Conservation (phyloP, 2,329 filamentous ascomycete species). For the Trichoderma hamatum region DNA sequence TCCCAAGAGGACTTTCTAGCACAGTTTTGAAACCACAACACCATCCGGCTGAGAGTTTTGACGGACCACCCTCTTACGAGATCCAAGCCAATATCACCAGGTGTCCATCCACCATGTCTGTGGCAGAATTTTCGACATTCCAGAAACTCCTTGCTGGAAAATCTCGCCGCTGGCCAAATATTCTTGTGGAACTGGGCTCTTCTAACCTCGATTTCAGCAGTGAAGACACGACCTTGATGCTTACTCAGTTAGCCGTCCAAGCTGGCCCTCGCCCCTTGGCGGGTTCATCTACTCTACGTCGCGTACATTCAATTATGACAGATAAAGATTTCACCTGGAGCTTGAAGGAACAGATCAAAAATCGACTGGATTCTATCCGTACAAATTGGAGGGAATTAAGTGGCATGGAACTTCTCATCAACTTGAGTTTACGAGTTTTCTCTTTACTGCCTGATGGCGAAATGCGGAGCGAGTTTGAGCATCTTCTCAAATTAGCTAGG, state of each 20-base stretch:
- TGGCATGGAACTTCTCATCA: conserved; percentile 61
- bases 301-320: conserved; percentile 52
- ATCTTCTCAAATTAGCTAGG: conserved; percentile 48
- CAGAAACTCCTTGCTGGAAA: conserved; percentile 52
- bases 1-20: conserved; percentile 21
- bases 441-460: conserved; percentile 4
- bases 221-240: conserved; percentile 47
- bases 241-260: conserved; percentile 58
- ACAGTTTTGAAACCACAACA: conserved; percentile 4
- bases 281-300: conserved; percentile 41
- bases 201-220: conserved; percentile 59
- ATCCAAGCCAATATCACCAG: conserved; percentile 52
- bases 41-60: not conserved
- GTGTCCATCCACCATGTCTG: conserved; percentile 51
- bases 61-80: conserved; percentile 51
- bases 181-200: conserved; percentile 55
- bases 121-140: conserved; percentile 58
- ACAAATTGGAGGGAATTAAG: conserved; percentile 62
- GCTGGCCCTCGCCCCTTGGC: conserved; percentile 49
- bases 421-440: conserved; percentile 49
- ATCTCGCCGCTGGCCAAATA: conserved; percentile 51
- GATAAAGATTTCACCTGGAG: conserved; percentile 54
- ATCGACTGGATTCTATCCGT: conserved; percentile 48
- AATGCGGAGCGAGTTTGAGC: conserved; percentile 30
- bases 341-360: conserved; percentile 51